Percentiles rank a stretch among this genome's conserved stretches.
Evolutionary conservation across 202 grass and related monocot species (phyloP).

Genomic region (Schoenoplectus tabernaemontani): DNA sequence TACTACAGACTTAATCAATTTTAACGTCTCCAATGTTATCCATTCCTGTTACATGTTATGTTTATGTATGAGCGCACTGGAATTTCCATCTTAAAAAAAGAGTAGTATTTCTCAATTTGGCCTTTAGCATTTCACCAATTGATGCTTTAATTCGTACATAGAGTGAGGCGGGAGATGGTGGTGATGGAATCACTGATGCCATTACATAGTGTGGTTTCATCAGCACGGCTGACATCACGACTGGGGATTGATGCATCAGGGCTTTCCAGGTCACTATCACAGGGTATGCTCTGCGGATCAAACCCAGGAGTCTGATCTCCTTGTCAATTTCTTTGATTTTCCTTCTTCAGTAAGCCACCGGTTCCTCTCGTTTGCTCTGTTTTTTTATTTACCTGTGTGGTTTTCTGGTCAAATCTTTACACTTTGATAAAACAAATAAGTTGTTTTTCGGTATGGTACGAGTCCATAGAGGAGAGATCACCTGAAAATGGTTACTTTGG

Average conservation of each 20-base stretch:
- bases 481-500: too few species aligned
- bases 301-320: constrained; percentile 96
- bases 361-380: constrained; percentile 32
- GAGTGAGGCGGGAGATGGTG: constrained; percentile 29
- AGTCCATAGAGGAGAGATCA: too few species aligned
- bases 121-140: neutral
- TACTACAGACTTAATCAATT: neutral
- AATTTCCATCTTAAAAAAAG: neutral
- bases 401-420: neutral
- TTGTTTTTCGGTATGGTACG: neutral
- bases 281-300: constrained; percentile 96
- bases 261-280: constrained; percentile 69
- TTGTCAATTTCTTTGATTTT: constrained; percentile 39
- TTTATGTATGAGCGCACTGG: neutral
- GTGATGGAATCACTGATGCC: constrained; percentile 53
- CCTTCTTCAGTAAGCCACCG: constrained; percentile 34
- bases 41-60: neutral
- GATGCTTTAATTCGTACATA: neutral
- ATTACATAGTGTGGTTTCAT: constrained; percentile 74
- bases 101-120: neutral
- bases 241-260: constrained; percentile 54
- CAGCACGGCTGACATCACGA: constrained; percentile 75
- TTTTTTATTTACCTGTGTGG: neutral
- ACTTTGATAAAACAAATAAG: neutral
- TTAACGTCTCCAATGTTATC: neutral